Conservation (phyloP, 2,329 filamentous ascomycete genomes). For the Elsinoe ampelina region DNA sequence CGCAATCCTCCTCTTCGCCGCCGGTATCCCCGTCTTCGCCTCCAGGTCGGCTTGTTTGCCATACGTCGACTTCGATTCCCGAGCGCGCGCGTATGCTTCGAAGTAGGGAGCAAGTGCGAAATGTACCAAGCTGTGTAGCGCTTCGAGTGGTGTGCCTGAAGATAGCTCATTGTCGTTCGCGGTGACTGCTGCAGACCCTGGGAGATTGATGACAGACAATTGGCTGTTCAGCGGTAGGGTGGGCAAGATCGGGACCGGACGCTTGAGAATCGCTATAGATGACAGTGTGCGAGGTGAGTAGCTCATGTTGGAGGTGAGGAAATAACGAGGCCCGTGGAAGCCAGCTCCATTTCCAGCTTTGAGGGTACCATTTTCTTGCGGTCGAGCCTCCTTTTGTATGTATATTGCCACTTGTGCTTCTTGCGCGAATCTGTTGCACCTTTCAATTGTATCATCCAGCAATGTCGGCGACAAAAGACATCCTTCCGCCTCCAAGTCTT, state of each 20-base stretch:
- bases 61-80: conserved; percentile 55
- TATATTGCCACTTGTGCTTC: conserved; percentile 85
- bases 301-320: conserved; percentile 70
- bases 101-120: conserved; percentile 91
- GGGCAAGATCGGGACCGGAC: conserved; percentile 77
- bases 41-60: conserved; percentile 70
- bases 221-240: conserved; percentile 74
- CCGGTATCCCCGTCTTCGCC: conserved; percentile 85
- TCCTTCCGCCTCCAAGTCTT: conserved; percentile 70
- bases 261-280: conserved; percentile 83
- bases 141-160: conserved; percentile 76
- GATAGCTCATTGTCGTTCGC: conserved; percentile 57
- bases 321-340: conserved; percentile 57
- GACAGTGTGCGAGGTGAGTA: conserved; percentile 70
- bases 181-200: conserved; percentile 38
- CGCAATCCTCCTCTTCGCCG: conserved; percentile 94
- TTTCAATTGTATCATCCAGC: conserved; percentile 70
- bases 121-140: conserved; percentile 84
- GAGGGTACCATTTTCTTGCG: conserved; percentile 42
- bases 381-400: conserved; percentile 67
- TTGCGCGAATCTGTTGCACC: conserved; percentile 80
- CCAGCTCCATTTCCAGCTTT: conserved; percentile 20
- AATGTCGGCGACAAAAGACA: conserved; percentile 69
- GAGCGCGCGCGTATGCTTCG: conserved; percentile 84
- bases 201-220: conserved; percentile 86